These are phyloP conservation scores for Phytopythium helicoides DNA, from an alignment of 352 stramenopile genomes.

Conservation along the genomic window DNA sequence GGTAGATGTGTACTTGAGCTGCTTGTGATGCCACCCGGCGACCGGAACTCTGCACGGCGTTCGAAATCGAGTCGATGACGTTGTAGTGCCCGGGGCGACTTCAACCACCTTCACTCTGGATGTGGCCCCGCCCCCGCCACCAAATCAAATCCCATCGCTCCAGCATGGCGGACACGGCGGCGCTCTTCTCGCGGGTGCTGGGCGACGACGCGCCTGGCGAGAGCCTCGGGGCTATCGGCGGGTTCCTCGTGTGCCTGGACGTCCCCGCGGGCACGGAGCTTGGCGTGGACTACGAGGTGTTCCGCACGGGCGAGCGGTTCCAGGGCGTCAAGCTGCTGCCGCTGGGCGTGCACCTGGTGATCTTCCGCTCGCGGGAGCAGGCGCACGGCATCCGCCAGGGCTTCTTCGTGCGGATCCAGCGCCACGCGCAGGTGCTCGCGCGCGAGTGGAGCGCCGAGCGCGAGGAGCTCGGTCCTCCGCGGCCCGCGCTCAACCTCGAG, in stretches of 20 bases:
- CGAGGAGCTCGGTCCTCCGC: slow-evolving; percentile 64
- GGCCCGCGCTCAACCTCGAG: slow-evolving; percentile 59
- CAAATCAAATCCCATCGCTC: too few relatives aligned
- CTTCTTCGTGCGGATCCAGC: slow-evolving; percentile 73
- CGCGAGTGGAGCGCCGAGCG: slow-evolving; percentile 76
- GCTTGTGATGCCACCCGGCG: too few relatives aligned
- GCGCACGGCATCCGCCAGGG: slow-evolving; percentile 80
- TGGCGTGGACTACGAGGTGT: slow-evolving; percentile 85
- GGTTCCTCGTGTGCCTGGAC: slow-evolving; percentile 82
- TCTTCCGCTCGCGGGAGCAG: slow-evolving; percentile 75
- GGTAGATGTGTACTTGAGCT: too few relatives aligned
- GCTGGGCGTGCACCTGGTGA: slow-evolving; percentile 75
- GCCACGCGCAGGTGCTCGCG: slow-evolving; percentile 62
- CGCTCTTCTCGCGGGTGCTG: slow-evolving; percentile 45
- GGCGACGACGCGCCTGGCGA: slow-evolving; percentile 6
- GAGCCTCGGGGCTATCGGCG: slow-evolving; percentile 25
- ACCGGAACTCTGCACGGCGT: too few relatives aligned
- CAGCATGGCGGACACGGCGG: slow-evolving; percentile 13
- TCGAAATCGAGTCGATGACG: too few relatives aligned
- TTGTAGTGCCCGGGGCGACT: too few relatives aligned
- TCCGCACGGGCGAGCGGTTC: slow-evolving; percentile 76
- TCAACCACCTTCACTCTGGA: too few relatives aligned
- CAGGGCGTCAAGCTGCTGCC: slow-evolving; percentile 86
- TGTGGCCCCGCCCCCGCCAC: too few relatives aligned
- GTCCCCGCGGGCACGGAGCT: slow-evolving; percentile 80